phyloP scores from a whole-genome alignment of 768 basidiomycete species.

The Mrakia blollopis region DNA sequence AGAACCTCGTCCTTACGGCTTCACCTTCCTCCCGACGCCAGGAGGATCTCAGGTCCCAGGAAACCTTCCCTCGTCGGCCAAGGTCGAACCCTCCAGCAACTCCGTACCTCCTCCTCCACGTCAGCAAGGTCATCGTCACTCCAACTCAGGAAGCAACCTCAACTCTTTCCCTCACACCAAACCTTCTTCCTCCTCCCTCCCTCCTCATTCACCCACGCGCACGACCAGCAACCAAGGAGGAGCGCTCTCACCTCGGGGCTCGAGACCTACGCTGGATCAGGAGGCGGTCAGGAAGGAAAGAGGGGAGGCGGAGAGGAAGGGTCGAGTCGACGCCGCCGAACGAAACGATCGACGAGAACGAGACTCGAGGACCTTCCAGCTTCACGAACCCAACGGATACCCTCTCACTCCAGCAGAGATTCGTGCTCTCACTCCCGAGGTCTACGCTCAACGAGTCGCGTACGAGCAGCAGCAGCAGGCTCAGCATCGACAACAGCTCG shows the following conservation, averaged over 20 bases:
- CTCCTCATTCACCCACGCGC: background rate
- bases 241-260: constrained; percentile 6
- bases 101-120: background rate
- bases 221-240: background rate
- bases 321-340: background rate
- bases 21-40: constrained; percentile 12
- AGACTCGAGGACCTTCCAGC: background rate
- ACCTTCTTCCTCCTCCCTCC: constrained; percentile 4
- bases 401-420: constrained; percentile 1
- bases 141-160: background rate
- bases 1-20: constrained; percentile 27
- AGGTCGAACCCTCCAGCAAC: background rate
- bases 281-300: constrained; percentile 1
- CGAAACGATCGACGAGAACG: background rate
- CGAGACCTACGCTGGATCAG: background rate
- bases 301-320: constrained; percentile 6
- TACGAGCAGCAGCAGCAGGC: constrained; percentile 4
- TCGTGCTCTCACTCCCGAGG: background rate
- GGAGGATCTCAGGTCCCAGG: constrained; percentile 1
- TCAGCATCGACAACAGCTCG: constrained; percentile 10
- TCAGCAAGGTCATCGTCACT: constrained; percentile 6
- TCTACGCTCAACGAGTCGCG: background rate
- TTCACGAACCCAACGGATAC: constrained; percentile 8
- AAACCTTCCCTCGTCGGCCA: background rate
- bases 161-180: constrained; percentile 14